Conservation (phyloP, 116 monocot species). For the Trichopus zeylanicus region DNA sequence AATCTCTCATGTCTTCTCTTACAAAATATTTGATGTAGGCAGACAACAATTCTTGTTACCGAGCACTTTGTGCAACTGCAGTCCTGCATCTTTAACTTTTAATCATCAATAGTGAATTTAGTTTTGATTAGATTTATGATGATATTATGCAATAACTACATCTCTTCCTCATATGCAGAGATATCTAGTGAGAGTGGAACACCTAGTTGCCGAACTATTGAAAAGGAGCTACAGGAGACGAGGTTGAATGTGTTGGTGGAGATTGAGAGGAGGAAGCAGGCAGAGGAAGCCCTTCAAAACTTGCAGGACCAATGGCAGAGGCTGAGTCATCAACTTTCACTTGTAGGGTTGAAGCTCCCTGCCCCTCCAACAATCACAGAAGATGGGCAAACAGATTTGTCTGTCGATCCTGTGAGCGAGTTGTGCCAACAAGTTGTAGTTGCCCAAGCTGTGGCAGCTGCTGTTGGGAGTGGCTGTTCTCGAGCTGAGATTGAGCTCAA, state of each 20-base stretch:
- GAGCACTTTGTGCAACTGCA: too few relatives aligned
- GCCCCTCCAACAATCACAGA: slow-evolving; percentile 12
- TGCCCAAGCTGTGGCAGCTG: slow-evolving; percentile 33
- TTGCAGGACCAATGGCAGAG: slow-evolving; percentile 45
- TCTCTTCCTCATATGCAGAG: slow-evolving; percentile 20
- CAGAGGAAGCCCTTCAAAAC: slow-evolving; percentile 49
- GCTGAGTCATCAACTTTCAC: slow-evolving; percentile 38
- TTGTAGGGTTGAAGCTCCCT: slow-evolving; percentile 45
- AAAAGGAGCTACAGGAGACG: slow-evolving; percentile 57
- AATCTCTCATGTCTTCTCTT: too few relatives aligned
- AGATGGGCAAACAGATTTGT: slow-evolving; percentile 5
- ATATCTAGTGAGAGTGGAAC: slow-evolving; percentile 40
- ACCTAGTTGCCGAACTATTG: slow-evolving; percentile 18
- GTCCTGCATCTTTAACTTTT: too few relatives aligned
- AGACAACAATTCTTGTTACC: too few relatives aligned
- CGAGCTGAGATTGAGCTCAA: slow-evolving; percentile 53
- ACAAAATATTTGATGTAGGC: too few relatives aligned
- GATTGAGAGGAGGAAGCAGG: slow-evolving; percentile 70
- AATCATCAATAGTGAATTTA: not conserved
- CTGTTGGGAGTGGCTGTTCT: slow-evolving; percentile 36
- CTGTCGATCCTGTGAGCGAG: slow-evolving; percentile 32
- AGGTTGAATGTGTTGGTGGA: slow-evolving; percentile 58
- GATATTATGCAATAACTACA: not conserved
- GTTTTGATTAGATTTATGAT: not conserved
- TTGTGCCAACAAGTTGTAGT: slow-evolving; percentile 48